These are phyloP conservation scores for Fraxinus dipetala DNA, from an alignment of 305 asterid genomes.

Conservation along the genomic window DNA sequence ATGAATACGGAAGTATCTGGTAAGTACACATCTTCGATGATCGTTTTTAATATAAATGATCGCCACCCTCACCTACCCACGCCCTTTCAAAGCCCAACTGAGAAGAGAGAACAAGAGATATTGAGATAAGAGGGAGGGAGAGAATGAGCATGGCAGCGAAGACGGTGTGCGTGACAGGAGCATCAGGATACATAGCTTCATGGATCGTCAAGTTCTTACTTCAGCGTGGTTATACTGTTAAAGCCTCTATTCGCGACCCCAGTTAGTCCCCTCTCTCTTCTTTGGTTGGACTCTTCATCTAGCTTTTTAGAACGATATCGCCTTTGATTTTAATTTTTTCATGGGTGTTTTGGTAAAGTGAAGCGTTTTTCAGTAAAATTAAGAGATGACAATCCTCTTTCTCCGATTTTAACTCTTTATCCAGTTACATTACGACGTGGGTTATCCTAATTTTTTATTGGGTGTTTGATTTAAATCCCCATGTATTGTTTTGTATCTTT, in stretches of 20 bases:
- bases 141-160: slow-evolving; percentile 13
- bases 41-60: no score
- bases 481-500: not conserved
- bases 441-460: not conserved
- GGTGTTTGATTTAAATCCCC: not conserved
- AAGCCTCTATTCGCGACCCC: slow-evolving; percentile 31
- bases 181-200: slow-evolving; percentile 39
- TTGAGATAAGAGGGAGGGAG: not conserved
- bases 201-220: slow-evolving; percentile 33
- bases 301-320: not conserved
- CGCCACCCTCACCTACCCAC: no score
- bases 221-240: slow-evolving; percentile 35
- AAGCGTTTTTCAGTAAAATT: not conserved
- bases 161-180: slow-evolving; percentile 37
- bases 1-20: no score
- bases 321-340: not conserved
- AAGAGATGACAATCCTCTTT: not conserved
- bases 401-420: not conserved
- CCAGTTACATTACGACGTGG: not conserved
- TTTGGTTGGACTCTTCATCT: not conserved
- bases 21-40: no score
- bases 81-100: not conserved
- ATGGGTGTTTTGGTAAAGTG: not conserved
- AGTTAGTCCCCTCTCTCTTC: slow-evolving; percentile 11
- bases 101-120: not conserved